Base-by-base conservation (phyloP, 148 eudicot species). In the Heliosperma pusillum region DNA sequence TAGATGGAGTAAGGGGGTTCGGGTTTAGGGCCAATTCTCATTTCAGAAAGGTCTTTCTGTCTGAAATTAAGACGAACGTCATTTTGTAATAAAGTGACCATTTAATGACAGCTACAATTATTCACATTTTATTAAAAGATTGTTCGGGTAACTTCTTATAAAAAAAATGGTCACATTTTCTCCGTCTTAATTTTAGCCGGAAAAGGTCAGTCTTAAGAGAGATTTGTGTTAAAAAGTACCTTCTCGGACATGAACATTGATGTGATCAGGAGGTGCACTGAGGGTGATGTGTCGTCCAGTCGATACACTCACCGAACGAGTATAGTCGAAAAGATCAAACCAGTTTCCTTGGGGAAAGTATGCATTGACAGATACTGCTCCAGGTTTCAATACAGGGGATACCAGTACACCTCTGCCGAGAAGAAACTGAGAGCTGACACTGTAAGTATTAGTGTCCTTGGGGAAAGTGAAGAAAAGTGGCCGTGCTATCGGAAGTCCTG, bases 401-500 rank as follows among this genome's bases (percentile, higher is more conserved):
- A 93, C 89, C 89, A 90, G 62, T 8, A 93, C 76, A n/a, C 93
- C 96, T 71, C 73, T 80, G 25, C 98, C 98, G 10, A 93, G 70
- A 19, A 93, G 89, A 59, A 90, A 93, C 27, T 93, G 96, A 2
- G 89, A 53, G 83, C 74, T 83, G 83, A 90, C 87, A 4, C 68
- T 86, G 44, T 90, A 90, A 57, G 92, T 88, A 5, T 80, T 80
- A 12, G 71, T 20, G 70, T 90, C 97, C 9, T 70, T 58, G 0
- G 93, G 93, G 74, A 90, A 92, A 13, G 93, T 86, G 80, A 92
- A 92, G 86, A 92, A 92, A n/a, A 92, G 80, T 25, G 97, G 97
- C 0, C 96, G 85, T 68, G 88, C 89, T 12, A 92, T 83, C 15
- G 96, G 97, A 12, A 77, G 70, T 75, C 96, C 97, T 33, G 66